phyloP scores from a whole-genome alignment of 352 stramenopile genomes.

The Pythium sp. region DNA sequence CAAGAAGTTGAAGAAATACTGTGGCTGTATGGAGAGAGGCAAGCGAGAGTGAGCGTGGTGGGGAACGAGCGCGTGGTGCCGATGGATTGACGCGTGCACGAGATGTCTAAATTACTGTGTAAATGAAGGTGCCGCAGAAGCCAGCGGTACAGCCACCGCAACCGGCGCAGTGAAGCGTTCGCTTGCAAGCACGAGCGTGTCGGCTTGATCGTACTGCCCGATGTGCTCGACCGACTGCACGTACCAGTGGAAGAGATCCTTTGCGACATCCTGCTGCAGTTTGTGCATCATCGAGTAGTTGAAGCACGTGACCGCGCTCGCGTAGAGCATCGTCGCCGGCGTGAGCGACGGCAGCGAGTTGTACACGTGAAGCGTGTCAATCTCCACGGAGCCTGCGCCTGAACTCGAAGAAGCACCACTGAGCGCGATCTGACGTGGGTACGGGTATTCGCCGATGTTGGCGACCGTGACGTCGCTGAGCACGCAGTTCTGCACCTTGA shows the following conservation, averaged over 20 bases:
- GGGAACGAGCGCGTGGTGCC: background rate
- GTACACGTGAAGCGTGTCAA: slow-evolving; percentile 56
- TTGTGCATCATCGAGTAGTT: slow-evolving; percentile 71
- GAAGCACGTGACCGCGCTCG: slow-evolving; percentile 48
- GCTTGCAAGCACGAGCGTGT: slow-evolving; percentile 42
- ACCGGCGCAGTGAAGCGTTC: slow-evolving; percentile 28
- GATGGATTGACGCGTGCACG: background rate
- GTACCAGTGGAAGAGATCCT: slow-evolving; percentile 50
- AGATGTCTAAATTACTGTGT: background rate
- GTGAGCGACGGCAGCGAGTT: slow-evolving; percentile 52
- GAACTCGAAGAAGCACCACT: background rate
- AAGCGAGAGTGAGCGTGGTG: background rate
- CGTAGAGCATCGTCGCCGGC: slow-evolving; percentile 47
- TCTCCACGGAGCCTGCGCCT: slow-evolving; percentile 21
- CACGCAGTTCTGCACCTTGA: slow-evolving; percentile 39
- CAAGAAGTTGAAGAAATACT: background rate
- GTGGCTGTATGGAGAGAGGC: background rate
- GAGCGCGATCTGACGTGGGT: slow-evolving; percentile 14
- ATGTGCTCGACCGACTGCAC: slow-evolving; percentile 49
- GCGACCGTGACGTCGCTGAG: slow-evolving; percentile 44
- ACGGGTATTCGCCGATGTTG: slow-evolving; percentile 33
- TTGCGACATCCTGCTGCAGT: slow-evolving; percentile 28
- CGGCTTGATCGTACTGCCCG: slow-evolving; percentile 29
- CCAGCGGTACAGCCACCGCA: background rate
- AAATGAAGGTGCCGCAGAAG: background rate